Evolutionary conservation across 208 protist species (phyloP).

Genomic region (Acanthamoeba royreba): DNA sequence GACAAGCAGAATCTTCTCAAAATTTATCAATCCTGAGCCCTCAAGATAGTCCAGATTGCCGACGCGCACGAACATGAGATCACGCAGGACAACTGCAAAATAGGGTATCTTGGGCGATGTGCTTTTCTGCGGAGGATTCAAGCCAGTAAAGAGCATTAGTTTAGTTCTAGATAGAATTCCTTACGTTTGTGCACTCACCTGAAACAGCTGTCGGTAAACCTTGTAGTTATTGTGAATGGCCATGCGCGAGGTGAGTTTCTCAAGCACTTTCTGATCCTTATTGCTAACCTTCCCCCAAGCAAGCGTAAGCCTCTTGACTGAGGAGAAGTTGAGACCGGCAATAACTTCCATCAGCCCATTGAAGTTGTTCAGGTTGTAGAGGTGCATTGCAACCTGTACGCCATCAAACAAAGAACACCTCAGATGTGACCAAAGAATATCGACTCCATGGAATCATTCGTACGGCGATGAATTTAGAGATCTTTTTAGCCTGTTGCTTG

Average conservation of each 20-base stretch:
- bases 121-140: too few relatives aligned
- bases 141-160: too few relatives aligned
- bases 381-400: neutral
- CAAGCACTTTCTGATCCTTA: neutral
- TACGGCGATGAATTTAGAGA: slow-evolving; percentile 10
- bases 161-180: too few relatives aligned
- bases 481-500: neutral
- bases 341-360: neutral
- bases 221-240: neutral
- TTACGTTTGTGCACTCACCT: too few relatives aligned
- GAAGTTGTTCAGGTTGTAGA: slow-evolving; percentile 7
- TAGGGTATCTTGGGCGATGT: neutral
- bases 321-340: neutral
- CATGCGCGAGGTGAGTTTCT: neutral
- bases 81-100: neutral
- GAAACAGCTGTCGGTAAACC: neutral
- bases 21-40: neutral
- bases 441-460: neutral
- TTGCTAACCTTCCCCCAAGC: neutral
- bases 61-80: neutral
- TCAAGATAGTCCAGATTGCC: neutral
- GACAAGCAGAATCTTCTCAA: slow-evolving; percentile 19
- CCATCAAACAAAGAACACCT: neutral
- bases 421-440: neutral
- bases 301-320: neutral